Evolutionary conservation across 495 filamentous ascomycete genomes (phyloP).

Genomic region (Penicillium lividum): DNA sequence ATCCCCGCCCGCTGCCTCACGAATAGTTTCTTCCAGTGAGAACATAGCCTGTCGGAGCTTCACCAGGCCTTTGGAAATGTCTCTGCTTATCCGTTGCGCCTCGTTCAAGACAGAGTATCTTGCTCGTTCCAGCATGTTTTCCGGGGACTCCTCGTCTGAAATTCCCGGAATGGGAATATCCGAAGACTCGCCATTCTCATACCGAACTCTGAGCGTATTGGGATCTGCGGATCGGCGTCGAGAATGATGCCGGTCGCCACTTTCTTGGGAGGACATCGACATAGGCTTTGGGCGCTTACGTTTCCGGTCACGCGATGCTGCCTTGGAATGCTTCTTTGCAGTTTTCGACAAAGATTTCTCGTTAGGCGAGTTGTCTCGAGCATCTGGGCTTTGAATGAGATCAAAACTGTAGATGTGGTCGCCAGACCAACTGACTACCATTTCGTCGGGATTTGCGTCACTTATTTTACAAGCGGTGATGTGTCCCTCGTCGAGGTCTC

Average conservation of each 20-base stretch:
- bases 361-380: slow-evolving; percentile 35
- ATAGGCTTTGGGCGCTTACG: slow-evolving; percentile 55
- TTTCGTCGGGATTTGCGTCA: slow-evolving; percentile 72
- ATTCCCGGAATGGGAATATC: slow-evolving; percentile 48
- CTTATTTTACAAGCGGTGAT: slow-evolving; percentile 81
- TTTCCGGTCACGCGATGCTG: slow-evolving; percentile 50
- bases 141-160: slow-evolving; percentile 27
- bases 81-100: slow-evolving; percentile 50
- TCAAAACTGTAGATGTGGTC: slow-evolving; percentile 77
- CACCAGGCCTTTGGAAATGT: slow-evolving; percentile 57
- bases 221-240: slow-evolving; percentile 36
- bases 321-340: slow-evolving; percentile 24
- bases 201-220: slow-evolving; percentile 54
- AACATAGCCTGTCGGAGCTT: slow-evolving; percentile 62
- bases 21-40: slow-evolving; percentile 41
- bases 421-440: slow-evolving; percentile 76
- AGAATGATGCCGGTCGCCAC: slow-evolving; percentile 42
- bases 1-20: slow-evolving; percentile 22
- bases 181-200: slow-evolving; percentile 63
- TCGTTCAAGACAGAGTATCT: slow-evolving; percentile 49
- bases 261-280: slow-evolving; percentile 48
- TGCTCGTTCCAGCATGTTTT: slow-evolving; percentile 39
- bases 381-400: slow-evolving; percentile 62
- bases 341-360: slow-evolving; percentile 18
- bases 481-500: slow-evolving; percentile 57